phyloP scores from a whole-genome alignment of 2,329 filamentous ascomycete species.

The Rhexocercosporidium sp. region DNA sequence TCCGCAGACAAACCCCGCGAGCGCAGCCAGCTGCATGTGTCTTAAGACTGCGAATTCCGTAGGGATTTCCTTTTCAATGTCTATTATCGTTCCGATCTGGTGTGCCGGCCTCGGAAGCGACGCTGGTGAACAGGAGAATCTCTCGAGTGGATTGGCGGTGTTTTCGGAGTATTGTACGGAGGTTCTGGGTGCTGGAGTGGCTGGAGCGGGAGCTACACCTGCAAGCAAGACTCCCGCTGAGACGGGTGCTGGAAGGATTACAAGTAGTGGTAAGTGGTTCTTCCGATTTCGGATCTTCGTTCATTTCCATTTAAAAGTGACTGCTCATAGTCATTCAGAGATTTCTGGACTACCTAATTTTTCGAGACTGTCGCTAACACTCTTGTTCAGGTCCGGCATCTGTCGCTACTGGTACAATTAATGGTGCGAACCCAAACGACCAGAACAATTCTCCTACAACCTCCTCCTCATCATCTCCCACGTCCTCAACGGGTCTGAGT shows the following conservation, averaged over 20 bases:
- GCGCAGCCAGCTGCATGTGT: slow-evolving; percentile 7
- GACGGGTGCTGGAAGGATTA: not conserved
- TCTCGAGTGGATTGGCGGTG: slow-evolving; percentile 6
- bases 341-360: not conserved
- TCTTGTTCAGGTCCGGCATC: not conserved
- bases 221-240: not conserved
- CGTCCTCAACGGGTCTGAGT: not conserved
- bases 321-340: not conserved
- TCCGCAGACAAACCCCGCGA: slow-evolving; percentile 10
- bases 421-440: not conserved
- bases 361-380: not conserved
- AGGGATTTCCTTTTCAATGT: slow-evolving; percentile 1
- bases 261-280: not conserved
- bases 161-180: slow-evolving; percentile 12
- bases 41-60: not conserved
- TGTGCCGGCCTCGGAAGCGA: not conserved
- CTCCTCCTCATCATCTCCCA: slow-evolving; percentile 4
- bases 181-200: not conserved
- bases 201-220: not conserved
- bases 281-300: not conserved
- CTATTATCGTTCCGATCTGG: not conserved
- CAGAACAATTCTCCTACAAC: not conserved
- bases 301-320: not conserved
- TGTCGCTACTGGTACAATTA: not conserved
- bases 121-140: not conserved